Conservation (phyloP, 139 green algal species). For the Chlamydomonas applanata region DNA sequence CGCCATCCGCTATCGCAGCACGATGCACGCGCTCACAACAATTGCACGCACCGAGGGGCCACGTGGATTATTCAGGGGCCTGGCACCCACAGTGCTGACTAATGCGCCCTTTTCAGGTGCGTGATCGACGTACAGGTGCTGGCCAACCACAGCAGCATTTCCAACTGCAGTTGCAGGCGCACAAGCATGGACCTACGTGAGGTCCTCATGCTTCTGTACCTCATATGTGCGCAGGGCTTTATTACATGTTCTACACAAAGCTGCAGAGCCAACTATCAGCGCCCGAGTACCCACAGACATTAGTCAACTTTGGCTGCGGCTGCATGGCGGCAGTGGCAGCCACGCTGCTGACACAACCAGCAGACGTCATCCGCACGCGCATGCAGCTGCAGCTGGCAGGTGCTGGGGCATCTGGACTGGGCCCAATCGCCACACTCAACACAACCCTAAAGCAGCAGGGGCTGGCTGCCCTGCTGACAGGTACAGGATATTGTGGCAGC, state of each 20-base stretch:
- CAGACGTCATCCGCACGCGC: conserved; percentile 79
- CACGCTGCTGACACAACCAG: conserved; percentile 84
- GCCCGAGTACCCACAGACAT: conserved; percentile 13
- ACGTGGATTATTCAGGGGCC: conserved; percentile 75
- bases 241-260: conserved; percentile 92
- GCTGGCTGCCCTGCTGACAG: conserved; percentile 18
- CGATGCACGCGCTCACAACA: conserved; percentile 41
- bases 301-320: conserved; percentile 72
- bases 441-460: conserved; percentile 15
- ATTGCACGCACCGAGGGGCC: conserved; percentile 68
- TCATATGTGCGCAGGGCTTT: conserved; percentile 59
- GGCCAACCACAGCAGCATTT: too few species aligned
- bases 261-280: conserved; percentile 6
- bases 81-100: conserved; percentile 84
- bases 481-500: too few species aligned
- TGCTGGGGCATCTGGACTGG: background rate
- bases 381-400: conserved; percentile 67
- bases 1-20: conserved; percentile 54
- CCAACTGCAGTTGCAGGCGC: too few species aligned
- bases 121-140: too few species aligned
- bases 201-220: too few species aligned
- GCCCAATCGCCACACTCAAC: background rate
- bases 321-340: conserved; percentile 68
- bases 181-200: too few species aligned
- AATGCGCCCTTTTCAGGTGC: conserved; percentile 88